phyloP scores from a whole-genome alignment of 306 rosid genomes.

The Adenanthera pavonina region DNA sequence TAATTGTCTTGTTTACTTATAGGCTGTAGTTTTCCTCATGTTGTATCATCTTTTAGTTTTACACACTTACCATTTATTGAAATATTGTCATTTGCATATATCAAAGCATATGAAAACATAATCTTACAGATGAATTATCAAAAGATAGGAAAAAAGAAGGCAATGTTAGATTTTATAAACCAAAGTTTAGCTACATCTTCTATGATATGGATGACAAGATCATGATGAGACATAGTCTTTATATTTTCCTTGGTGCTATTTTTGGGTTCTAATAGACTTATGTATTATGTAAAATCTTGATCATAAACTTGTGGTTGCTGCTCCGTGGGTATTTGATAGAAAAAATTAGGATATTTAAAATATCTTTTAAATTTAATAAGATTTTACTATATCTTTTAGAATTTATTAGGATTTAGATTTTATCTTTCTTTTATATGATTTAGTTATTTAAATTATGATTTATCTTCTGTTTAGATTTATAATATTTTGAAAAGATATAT shows the following conservation, averaged over 20 bases:
- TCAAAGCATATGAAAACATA: constrained; percentile 41
- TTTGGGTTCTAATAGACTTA: constrained; percentile 38
- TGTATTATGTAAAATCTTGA: constrained; percentile 41
- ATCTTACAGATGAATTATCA: constrained; percentile 70
- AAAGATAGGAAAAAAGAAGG: constrained; percentile 96
- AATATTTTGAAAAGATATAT: no score
- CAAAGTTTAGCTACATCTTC: constrained; percentile 88
- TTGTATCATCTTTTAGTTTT: not conserved
- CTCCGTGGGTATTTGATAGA: no score
- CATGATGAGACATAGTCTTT: not conserved
- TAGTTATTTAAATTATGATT: no score
- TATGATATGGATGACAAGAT: constrained; percentile 96
- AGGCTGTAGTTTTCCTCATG: constrained; percentile 7
- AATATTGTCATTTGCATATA: not conserved
- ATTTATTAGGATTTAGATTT: no score
- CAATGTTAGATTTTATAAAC: constrained; percentile 76
- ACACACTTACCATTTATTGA: not conserved
- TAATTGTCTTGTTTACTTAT: constrained; percentile 34
- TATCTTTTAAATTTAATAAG: no score
- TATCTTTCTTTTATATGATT: no score
- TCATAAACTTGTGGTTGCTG: no score
- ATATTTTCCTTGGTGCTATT: constrained; percentile 31
- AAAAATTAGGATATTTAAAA: no score
- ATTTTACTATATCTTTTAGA: no score
- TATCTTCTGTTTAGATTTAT: no score